These are phyloP conservation scores for Corrigiola litoralis DNA, from an alignment of 179 eudicot genomes.

Conservation along the genomic window DNA sequence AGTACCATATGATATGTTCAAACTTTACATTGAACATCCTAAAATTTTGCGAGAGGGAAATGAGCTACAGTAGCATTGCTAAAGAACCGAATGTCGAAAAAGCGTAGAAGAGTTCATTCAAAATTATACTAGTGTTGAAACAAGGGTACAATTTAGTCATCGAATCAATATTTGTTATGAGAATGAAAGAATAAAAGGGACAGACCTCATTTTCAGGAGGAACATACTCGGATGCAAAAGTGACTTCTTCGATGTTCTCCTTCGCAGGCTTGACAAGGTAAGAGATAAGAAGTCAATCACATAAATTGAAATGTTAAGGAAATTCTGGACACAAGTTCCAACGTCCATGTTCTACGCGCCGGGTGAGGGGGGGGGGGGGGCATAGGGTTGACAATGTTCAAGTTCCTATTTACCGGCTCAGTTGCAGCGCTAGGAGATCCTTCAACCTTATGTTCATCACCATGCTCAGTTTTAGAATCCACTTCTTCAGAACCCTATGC, in stretches of 20 bases:
- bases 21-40: no score
- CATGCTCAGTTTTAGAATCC: conserved; percentile 35
- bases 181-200: conserved; percentile 11
- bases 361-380: neutral
- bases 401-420: conserved; percentile 34
- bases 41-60: no score
- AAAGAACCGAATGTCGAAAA: no score
- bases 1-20: no score
- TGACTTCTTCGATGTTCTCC: conserved; percentile 39
- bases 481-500: conserved; percentile 46
- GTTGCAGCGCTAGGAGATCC: conserved; percentile 30
- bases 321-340: neutral
- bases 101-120: no score
- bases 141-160: neutral
- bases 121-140: no score
- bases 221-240: conserved; percentile 36
- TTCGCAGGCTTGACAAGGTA: conserved; percentile 20
- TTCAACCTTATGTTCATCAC: conserved; percentile 26
- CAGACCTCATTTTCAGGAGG: conserved; percentile 42
- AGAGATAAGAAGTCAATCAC: conserved; percentile 11
- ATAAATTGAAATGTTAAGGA: neutral
- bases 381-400: neutral
- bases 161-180: neutral
- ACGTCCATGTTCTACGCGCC: neutral
- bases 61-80: no score